Percentiles rank a stretch among this genome's conserved stretches.
These are phyloP conservation scores for Auriscalpium orientale DNA, from an alignment of 768 basidiomycete genomes.

Conservation along the genomic window DNA sequence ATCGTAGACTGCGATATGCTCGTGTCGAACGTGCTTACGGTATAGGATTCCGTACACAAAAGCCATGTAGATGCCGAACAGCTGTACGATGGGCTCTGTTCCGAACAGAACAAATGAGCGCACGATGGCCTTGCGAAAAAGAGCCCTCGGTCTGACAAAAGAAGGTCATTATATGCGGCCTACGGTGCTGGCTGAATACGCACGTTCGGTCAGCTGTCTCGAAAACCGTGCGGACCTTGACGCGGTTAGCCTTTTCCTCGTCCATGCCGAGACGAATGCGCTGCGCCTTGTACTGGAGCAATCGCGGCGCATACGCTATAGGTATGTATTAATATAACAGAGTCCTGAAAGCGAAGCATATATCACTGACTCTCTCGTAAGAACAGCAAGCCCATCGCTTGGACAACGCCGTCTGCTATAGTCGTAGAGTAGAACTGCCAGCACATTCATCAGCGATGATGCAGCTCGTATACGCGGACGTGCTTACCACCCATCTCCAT, in stretches of 20 bases:
- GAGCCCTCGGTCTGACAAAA: conserved; percentile 36
- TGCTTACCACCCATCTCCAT: conserved; percentile 62
- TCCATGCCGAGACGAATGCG: conserved; percentile 38
- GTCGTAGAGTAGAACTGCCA: background rate
- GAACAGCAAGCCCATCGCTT: conserved; percentile 46
- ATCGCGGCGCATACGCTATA: conserved; percentile 22
- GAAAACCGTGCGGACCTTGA: conserved; percentile 39
- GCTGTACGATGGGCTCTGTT: conserved; percentile 58
- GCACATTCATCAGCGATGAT: background rate
- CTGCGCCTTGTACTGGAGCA: conserved; percentile 45
- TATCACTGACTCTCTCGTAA: conserved; percentile 52
- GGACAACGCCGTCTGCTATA: conserved; percentile 46
- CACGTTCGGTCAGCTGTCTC: conserved; percentile 36
- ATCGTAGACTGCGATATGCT: background rate
- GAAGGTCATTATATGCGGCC: too few species aligned
- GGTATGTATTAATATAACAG: background rate
- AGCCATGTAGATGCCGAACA: conserved; percentile 61
- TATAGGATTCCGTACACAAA: conserved; percentile 45
- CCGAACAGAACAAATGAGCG: conserved; percentile 64
- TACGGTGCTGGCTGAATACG: conserved; percentile 13
- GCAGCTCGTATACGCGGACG: background rate
- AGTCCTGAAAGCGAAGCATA: background rate
- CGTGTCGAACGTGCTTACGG: background rate
- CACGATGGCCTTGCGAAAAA: conserved; percentile 46
- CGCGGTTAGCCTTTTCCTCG: conserved; percentile 34